These are phyloP conservation scores for Polyporus tsugae DNA, from an alignment of 1,284 basidiomycete species.

Conservation along the genomic window DNA sequence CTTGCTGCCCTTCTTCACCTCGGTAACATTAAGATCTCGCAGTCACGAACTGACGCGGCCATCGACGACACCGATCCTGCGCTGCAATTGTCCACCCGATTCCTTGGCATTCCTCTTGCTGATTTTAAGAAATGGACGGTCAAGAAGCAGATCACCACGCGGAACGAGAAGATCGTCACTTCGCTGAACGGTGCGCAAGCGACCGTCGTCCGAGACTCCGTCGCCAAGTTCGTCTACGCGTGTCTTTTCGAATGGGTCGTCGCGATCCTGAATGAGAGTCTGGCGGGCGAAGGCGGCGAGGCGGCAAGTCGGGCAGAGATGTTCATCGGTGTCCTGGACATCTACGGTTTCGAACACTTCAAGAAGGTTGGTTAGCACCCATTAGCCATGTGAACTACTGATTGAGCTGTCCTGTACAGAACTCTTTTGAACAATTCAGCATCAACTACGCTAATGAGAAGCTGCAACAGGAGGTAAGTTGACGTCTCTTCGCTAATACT, in stretches of 20 bases:
- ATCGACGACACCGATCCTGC: slow-evolving; percentile 89
- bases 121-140: slow-evolving; percentile 99
- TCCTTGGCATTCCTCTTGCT: slow-evolving; percentile 89
- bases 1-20: slow-evolving; percentile 95
- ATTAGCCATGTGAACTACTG: slow-evolving; percentile 18
- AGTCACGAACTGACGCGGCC: slow-evolving; percentile 83
- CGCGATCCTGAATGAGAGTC: slow-evolving; percentile 94
- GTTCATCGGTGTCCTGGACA: slow-evolving; percentile 99
- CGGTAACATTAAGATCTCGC: slow-evolving; percentile 93
- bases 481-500: neutral
- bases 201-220: slow-evolving; percentile 95
- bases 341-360: slow-evolving; percentile 97
- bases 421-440: slow-evolving; percentile 99
- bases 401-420: slow-evolving; percentile 53
- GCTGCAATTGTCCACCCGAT: slow-evolving; percentile 83
- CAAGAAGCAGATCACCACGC: slow-evolving; percentile 96
- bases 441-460: slow-evolving; percentile 99
- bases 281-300: slow-evolving; percentile 90
- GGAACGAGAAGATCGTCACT: slow-evolving; percentile 96
- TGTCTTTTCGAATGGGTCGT: slow-evolving; percentile 99
- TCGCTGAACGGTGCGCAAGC: slow-evolving; percentile 89
- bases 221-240: slow-evolving; percentile 98
- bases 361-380: slow-evolving; percentile 71
- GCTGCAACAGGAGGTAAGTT: slow-evolving; percentile 87
- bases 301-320: slow-evolving; percentile 90